These are phyloP conservation scores for Blastocladiella britannica DNA, from an alignment of 192 early-diverging fungal genomes.

Conservation along the genomic window DNA sequence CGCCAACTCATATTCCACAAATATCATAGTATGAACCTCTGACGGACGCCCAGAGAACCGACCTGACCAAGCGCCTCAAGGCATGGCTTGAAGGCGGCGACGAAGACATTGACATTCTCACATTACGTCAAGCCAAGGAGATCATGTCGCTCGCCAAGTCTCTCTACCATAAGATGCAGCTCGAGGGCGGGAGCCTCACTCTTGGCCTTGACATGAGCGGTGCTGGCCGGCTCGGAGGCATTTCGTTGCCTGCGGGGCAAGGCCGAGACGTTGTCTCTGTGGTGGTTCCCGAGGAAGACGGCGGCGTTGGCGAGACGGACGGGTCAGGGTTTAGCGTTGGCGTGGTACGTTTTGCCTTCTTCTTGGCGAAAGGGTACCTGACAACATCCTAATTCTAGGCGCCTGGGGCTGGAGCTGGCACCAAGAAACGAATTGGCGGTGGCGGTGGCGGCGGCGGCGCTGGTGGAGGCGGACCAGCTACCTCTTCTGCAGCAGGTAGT, in stretches of 20 bases:
- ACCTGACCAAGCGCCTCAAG: conserved; percentile 23
- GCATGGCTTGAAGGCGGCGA: conserved; percentile 27
- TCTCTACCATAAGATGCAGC: not conserved
- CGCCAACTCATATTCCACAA: no score
- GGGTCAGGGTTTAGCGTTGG: conserved; percentile 34
- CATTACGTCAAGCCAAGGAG: conserved; percentile 20
- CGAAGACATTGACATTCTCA: conserved; percentile 31
- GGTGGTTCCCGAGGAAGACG: conserved; percentile 17
- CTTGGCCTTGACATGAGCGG: not conserved
- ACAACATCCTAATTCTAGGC: not conserved
- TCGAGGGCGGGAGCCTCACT: not conserved
- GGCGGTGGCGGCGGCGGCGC: no score
- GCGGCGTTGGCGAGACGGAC: conserved; percentile 36
- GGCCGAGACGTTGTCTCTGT: not conserved
- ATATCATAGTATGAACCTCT: conserved; percentile 34
- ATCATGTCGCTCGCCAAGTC: not conserved
- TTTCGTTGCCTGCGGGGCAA: not conserved
- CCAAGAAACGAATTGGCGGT: no score
- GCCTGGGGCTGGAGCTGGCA: no score
- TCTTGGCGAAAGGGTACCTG: not conserved
- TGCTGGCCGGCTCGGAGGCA: not conserved
- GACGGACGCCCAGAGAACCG: conserved; percentile 23
- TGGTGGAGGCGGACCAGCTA: conserved; percentile 2
- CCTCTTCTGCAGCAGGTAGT: not conserved
- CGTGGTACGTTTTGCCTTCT: conserved; percentile 11